Evolutionary conservation across 805 yeast genomes (phyloP), one percentile per base, ranked within the genome.

Genomic region (Lachancea cidri): DNA sequence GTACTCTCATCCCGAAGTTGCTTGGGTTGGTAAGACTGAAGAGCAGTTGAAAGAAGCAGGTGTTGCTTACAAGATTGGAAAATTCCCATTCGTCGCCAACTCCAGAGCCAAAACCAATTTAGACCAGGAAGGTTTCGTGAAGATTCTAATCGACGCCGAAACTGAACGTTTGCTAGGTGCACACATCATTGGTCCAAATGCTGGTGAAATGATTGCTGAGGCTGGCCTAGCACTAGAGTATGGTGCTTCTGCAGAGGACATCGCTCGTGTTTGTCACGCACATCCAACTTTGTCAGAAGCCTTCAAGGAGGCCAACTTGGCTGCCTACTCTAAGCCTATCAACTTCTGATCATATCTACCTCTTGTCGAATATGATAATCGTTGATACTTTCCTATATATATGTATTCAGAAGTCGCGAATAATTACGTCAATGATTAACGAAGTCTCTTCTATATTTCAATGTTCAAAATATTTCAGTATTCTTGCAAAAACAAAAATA

Each of bases 161-260:
- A 91, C 98, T 49, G 95, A 93, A 72, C 81, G 98, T 69, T 78
- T 93, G 34, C 73, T 93, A 53, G 99, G 98, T 67, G 88, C 85
- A 47, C 99, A 93, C 73, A 91, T 93, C 65, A 83, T 89, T 54
- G 98, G 98, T 56, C 85, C 98, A 54, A 89, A 86, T 63, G 99
- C 99, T 45, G 98, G 99, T 71, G 99, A 93, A 76, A 86, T 93
- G 96, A 93, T 93, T 65, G 98, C 95, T 52, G 98, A 94, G 74
- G 97, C 88, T 49, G 95, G 96, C 53, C 77, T 93, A 64, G 99
- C 99, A 34, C 67, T 93, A 49, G 99, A 93, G 73, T 93, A 93
- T 71, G 99, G 99, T 67, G 99, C 98, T 42, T 83, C 95, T 39
- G 86, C 96, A 39, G 99, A 93, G 73, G 99, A 93, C 64, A 76